Evolutionary conservation across 176 grass and related monocot genomes (phyloP).

Genomic region (Triticum turgidum): DNA sequence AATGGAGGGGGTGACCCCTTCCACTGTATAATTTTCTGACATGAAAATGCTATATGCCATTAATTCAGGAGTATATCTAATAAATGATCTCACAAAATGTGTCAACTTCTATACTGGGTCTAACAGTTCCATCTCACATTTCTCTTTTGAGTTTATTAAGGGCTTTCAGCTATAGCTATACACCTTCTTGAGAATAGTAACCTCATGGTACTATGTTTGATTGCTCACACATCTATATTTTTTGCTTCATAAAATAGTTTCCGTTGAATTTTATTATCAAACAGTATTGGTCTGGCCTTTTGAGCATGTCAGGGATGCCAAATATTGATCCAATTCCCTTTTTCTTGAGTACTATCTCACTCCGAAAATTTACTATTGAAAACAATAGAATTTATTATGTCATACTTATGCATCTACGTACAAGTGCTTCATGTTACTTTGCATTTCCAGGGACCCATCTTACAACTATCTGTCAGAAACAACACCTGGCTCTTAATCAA

Average conservation of each 20-base stretch:
- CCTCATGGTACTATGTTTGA: not conserved
- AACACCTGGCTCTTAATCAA: not conserved
- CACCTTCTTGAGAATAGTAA: not conserved
- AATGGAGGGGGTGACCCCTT: not conserved
- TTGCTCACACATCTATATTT: not conserved
- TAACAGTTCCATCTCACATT: not conserved
- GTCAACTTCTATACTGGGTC: not conserved
- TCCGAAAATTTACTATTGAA: not conserved
- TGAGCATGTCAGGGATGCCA: not conserved
- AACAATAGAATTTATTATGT: not conserved
- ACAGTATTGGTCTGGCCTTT: not conserved
- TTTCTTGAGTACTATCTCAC: not conserved
- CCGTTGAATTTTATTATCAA: not conserved
- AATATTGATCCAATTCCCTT: not conserved
- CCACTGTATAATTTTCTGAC: not conserved
- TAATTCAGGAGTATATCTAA: not conserved
- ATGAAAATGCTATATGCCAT: not conserved
- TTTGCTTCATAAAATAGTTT: not conserved
- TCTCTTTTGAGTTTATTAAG: not conserved
- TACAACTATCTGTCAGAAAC: not conserved
- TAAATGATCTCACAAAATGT: not conserved
- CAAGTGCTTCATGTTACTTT: not conserved
- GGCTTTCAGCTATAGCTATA: not conserved
- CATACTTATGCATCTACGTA: not conserved
- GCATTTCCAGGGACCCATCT: not conserved